Evolutionary conservation across 1,284 basidiomycete species (phyloP), one percentile per base, ranked within the genome.

Genomic region (Puccinia horiana): DNA sequence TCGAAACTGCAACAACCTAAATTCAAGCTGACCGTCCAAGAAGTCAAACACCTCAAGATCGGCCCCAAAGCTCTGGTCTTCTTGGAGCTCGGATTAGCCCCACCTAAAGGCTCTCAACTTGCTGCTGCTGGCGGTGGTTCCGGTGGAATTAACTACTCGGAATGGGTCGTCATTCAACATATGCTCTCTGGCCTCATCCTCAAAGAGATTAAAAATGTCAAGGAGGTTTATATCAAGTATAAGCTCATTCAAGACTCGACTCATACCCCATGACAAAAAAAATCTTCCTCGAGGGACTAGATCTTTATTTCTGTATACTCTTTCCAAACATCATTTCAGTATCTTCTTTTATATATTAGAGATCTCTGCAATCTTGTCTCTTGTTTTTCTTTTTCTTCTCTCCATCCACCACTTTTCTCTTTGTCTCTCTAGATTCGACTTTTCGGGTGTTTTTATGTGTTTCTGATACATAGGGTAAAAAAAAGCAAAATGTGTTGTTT

Each of bases 201-300:
- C 20, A 76, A 76, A 35, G 74, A 76, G 42, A 63, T 58, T 18
- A 76, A 76, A 44, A 56, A 58, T 54, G 74, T 76, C 12, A 40
- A 76, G 20, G 74, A 76, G 3, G 74, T 76, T 9, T 40, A 54
- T 9, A 61, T 76, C 20, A 52, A 44, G 5, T 76, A 61, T 54
- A 42, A 72, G 47, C 26, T 49, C 23, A 47, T 72, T 14, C 29
- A 56, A 26, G 54, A 56, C 54, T 56, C 54, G 2, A 56, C n/a
- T 20, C 35, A 37, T 67, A 44, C 32, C 42, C 16, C 32, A 67
- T 37, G 9, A 35, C 35, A 74, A 40, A 29, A 42, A 42, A 12
- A 29, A 56, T 56, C 29, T 5, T 56, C 18, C 18, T 20, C 4
- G 18, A 52, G 4, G 49, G 16, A 20, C 23, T 2, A 56, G 54